phyloP scores from a whole-genome alignment of 805 yeast species.

The Kodamaea neixiangensis region DNA sequence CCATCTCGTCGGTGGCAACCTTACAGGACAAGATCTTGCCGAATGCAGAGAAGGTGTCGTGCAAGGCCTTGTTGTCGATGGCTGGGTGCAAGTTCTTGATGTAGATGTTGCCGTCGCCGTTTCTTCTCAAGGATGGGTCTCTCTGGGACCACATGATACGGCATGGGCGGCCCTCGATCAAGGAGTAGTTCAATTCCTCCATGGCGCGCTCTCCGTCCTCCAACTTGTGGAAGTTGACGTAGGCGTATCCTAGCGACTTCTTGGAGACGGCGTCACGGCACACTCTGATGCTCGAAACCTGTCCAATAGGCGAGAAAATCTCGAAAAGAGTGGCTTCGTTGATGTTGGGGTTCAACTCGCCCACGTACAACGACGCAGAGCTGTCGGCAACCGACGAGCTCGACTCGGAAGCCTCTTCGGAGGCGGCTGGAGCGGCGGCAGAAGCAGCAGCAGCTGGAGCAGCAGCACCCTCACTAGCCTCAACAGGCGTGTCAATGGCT shows the following conservation, averaged over 20 bases:
- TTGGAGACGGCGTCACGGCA: slow-evolving; percentile 98
- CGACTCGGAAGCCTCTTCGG: slow-evolving; percentile 24
- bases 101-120: slow-evolving; percentile 95
- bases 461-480: slow-evolving; percentile 14
- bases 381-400: slow-evolving; percentile 48
- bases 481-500: slow-evolving; percentile 28
- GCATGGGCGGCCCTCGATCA: slow-evolving; percentile 93
- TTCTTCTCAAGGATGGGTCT: slow-evolving; percentile 93
- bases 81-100: slow-evolving; percentile 98
- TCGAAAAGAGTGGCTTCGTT: slow-evolving; percentile 94
- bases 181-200: slow-evolving; percentile 92
- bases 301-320: slow-evolving; percentile 91
- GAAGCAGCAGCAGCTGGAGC: slow-evolving; percentile 28
- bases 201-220: slow-evolving; percentile 93
- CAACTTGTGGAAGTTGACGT: slow-evolving; percentile 89
- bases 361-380: slow-evolving; percentile 91
- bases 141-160: slow-evolving; percentile 99
- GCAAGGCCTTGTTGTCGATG: slow-evolving; percentile 97
- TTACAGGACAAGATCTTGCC: slow-evolving; percentile 96
- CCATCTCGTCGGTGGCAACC: slow-evolving; percentile 92
- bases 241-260: slow-evolving; percentile 97
- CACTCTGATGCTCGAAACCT: slow-evolving; percentile 94
- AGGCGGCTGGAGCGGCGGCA: slow-evolving; percentile 32
- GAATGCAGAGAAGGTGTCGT: slow-evolving; percentile 96
- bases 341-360: slow-evolving; percentile 91